Percentiles rank a stretch among this genome's conserved stretches.
Evolutionary conservation across 495 filamentous ascomycete genomes (phyloP).

Genomic region (Annulohypoxylon bovei): DNA sequence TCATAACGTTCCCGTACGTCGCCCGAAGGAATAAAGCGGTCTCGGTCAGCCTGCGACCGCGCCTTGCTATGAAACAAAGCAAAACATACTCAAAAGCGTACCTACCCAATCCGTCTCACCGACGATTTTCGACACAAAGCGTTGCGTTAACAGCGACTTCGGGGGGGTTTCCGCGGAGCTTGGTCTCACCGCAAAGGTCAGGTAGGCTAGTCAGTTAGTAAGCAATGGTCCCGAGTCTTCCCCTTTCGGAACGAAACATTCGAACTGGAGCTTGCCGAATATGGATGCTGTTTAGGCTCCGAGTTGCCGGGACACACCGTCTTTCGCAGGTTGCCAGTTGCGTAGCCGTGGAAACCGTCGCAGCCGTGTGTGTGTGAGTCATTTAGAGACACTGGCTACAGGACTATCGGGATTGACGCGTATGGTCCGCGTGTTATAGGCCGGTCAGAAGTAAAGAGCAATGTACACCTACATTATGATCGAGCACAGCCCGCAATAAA

Average conservation of each 20-base stretch:
- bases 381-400: constrained; percentile 1
- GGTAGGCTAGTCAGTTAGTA: neutral
- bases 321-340: constrained; percentile 6
- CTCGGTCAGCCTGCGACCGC: constrained; percentile 3
- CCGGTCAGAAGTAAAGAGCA: no score
- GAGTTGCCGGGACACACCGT: constrained; percentile 2
- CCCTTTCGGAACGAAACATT: neutral
- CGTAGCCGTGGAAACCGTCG: neutral
- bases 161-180: neutral
- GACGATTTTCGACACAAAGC: constrained; percentile 16
- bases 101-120: neutral
- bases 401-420: neutral
- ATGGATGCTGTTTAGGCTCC: neutral
- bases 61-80: constrained; percentile 18
- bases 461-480: neutral
- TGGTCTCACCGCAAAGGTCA: neutral
- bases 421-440: constrained; percentile 8
- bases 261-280: neutral
- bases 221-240: neutral
- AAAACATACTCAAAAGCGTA: neutral
- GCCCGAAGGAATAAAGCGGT: neutral
- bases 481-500: neutral
- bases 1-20: neutral
- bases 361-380: neutral
- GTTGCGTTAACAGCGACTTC: neutral